Evolutionary conservation across 768 basidiomycete species (phyloP), one percentile per base, ranked within the genome.

Genomic region (Mycena vitilis): DNA sequence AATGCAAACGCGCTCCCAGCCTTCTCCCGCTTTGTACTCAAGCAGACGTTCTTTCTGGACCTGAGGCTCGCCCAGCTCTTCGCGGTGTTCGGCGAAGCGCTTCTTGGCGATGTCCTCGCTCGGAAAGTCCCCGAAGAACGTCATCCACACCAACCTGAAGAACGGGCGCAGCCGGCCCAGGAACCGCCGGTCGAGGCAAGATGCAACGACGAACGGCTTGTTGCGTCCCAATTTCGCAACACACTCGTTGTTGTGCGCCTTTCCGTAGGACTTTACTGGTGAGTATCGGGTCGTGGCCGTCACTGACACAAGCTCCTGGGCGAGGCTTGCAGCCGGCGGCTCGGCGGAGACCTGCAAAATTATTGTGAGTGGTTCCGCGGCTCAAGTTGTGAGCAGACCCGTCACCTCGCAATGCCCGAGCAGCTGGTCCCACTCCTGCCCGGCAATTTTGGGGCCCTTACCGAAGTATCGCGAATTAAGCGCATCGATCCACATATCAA

Each of bases 101-200:
- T 69, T 60, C 59, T 60, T 65, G 16, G 64, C 54, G 16, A 70
- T 65, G 60, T 65, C 68, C 20, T 52, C 68, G 64, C 68, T 65
- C 30, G 64, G 64, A 30, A 70, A 61, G 64, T 70, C 68, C 16
- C 63, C 59, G 25, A 70, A 70, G 60, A 70, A 70, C 34, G 68
- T 70, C 47, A 70, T 42, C 68, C 68, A 70, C 11, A 70, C 68
- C 1, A 70, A 55, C 34, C 40, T 30, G 60, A 70, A 70, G 25
- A 65, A 65, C 40, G 53, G 68, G 53, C 68, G 63, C 40, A 70
- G 48, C n/a, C 60, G 23, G 22, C 63, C 16, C 13, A 70, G 63
- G 53, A 70, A 70, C 30, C 64, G 63, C 40, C 59, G 34, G 48
- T 70, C 59, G 42, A 70, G 68, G 55, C 68, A 70, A n/a, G 59